These are phyloP conservation scores for Linnemannia zychae DNA, from an alignment of 192 early-diverging fungal species.

Conservation along the genomic window DNA sequence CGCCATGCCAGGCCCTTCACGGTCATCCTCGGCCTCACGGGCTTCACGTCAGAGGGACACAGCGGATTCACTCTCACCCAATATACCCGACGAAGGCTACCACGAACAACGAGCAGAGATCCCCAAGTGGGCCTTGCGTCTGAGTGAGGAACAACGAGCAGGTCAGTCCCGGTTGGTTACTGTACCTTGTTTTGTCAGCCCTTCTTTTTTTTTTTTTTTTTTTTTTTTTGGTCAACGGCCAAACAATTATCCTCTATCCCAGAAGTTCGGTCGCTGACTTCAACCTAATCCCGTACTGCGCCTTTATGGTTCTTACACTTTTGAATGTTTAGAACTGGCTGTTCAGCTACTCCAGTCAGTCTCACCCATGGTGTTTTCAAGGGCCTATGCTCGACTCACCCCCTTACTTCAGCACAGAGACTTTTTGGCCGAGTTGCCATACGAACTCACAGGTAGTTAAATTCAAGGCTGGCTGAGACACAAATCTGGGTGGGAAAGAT, in stretches of 20 bases:
- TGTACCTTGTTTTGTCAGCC: not conserved
- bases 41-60: slow-evolving; percentile 15
- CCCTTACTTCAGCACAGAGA: slow-evolving; percentile 46
- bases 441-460: slow-evolving; percentile 49
- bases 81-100: slow-evolving; percentile 56
- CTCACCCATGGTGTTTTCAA: slow-evolving; percentile 45
- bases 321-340: slow-evolving; percentile 30
- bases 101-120: slow-evolving; percentile 59
- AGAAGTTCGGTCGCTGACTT: not conserved
- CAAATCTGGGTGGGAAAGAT: not conserved
- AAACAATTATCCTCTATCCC: not conserved
- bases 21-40: slow-evolving; percentile 33
- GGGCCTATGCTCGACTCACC: slow-evolving; percentile 35
- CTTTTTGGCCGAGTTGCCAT: slow-evolving; percentile 41
- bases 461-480: not conserved
- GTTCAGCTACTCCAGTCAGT: slow-evolving; percentile 50
- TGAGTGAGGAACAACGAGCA: slow-evolving; percentile 66
- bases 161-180: slow-evolving; percentile 10
- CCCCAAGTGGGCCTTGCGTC: slow-evolving; percentile 54
- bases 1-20: slow-evolving; percentile 33
- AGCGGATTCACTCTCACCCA: slow-evolving; percentile 18
- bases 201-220: not conserved
- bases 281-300: not conserved
- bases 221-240: not conserved
- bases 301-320: not conserved